A percentile compares a stretch with the other conserved stretches of the same genome.
phyloP scores from a whole-genome alignment of 1,284 basidiomycete species.

The Cerioporus squamosus region DNA sequence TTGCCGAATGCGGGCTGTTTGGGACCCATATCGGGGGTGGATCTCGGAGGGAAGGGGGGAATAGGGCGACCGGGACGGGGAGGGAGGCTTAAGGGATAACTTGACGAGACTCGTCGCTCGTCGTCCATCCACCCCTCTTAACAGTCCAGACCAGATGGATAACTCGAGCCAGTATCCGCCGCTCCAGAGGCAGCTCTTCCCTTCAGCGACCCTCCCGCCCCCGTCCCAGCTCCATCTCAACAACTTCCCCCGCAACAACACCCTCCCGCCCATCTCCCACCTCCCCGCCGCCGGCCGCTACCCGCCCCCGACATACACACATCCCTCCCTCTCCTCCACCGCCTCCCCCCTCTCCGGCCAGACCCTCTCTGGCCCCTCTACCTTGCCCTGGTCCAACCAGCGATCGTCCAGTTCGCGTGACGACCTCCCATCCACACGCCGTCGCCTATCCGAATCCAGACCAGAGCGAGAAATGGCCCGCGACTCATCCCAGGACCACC shows the following conservation, averaged over 20 bases:
- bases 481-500: conserved; percentile 26
- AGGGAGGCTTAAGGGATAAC: conserved; percentile 5
- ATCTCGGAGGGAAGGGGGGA: conserved; percentile 15
- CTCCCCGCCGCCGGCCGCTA: conserved; percentile 34
- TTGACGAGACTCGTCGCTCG: conserved; percentile 10
- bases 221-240: conserved; percentile 49
- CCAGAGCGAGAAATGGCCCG: conserved; percentile 30
- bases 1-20: too few relatives aligned
- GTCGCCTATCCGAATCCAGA: conserved; percentile 30
- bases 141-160: conserved; percentile 31
- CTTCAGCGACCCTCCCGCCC: conserved; percentile 46
- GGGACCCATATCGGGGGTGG: conserved; percentile 8
- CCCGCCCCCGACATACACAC: conserved; percentile 40
- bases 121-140: conserved; percentile 20
- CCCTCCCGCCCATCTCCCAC: conserved; percentile 40
- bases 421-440: conserved; percentile 36
- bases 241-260: conserved; percentile 40
- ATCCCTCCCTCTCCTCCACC: conserved; percentile 37
- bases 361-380: conserved; percentile 30
- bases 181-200: conserved; percentile 34
- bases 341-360: conserved; percentile 36
- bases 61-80: conserved; percentile 1
- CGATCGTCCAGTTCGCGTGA: conserved; percentile 40
- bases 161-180: conserved; percentile 32
- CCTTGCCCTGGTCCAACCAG: conserved; percentile 38